Evolutionary conservation across 495 filamentous ascomycete species (phyloP), one percentile per base, ranked within the genome.

Genomic region (Xylaria flabelliformis): DNA sequence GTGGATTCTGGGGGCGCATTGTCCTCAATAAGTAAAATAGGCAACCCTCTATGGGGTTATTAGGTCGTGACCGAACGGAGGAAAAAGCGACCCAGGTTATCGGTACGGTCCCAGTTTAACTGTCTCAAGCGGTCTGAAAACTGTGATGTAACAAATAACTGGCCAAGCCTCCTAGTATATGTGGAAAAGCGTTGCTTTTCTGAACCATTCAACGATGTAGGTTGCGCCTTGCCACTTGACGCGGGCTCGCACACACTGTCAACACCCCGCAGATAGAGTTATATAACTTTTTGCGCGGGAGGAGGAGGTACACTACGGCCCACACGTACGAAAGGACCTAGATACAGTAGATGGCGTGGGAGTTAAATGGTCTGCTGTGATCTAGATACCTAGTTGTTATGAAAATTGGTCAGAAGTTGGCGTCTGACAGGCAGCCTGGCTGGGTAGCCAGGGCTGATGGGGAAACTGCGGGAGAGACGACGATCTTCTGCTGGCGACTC

Each of bases 1-100:
- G 74, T 44, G 65, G 74, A 74, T 74, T 79, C 59, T 61, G 72
- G 72, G 73, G 68, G 67, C 77, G 77, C 76, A 76, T 79, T 59
- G 32, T 71, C 34, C 34, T 32, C 39, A 70, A 32, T 50, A 13
- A 48, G 56, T n/a, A 44, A 41, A 26, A 50, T 9, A 13, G 41
- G 29, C 21, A 29, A 21, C 26, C 2, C 44, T 46, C 36, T 32
- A 34, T 24, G 12, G 24, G 24, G n/a, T 36, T 70, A 41, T 70
- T 26, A 56, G 32, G 55, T 2, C 58, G 26, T n/a, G 65, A 15
- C 34, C 26, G 5, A 42, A 26, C 13, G 39, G 8, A 24, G 17
- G 39, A 61, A 42, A 62, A 17, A 0, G n/a, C 55, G 42, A 50
- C 5, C 67, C 67, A 15, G 26, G 41, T 59, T 48, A 50, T 62